These are phyloP conservation scores for Durusdinium trenchii DNA, from an alignment of 73 alveolate genomes.

Conservation along the genomic window DNA sequence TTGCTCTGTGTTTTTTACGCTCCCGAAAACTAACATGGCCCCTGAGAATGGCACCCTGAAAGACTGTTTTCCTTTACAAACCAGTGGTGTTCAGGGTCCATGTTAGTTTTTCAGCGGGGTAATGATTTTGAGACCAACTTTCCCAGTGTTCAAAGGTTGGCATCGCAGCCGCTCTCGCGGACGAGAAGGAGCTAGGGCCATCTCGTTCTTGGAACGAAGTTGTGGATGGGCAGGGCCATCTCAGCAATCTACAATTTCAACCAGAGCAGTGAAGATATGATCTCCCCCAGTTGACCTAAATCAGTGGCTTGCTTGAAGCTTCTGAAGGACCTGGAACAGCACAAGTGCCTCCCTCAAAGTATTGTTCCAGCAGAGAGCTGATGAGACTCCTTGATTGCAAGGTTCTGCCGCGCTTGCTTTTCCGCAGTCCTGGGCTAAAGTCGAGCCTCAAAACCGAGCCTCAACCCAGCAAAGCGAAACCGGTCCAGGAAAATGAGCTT, in stretches of 20 bases:
- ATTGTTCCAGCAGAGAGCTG: neutral
- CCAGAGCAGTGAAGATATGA: neutral
- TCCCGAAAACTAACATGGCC: no score
- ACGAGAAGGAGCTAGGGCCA: neutral
- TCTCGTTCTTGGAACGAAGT: neutral
- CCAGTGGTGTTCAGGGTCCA: neutral
- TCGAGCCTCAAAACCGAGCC: neutral
- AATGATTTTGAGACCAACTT: neutral
- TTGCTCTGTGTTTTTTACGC: neutral
- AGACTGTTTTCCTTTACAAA: neutral
- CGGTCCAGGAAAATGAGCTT: neutral
- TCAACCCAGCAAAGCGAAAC: neutral
- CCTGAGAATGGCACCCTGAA: neutral
- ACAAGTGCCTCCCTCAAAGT: neutral
- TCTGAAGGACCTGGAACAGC: neutral
- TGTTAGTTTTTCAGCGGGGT: neutral
- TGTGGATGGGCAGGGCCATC: no score
- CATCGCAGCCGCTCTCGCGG: neutral
- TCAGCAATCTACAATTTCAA: no score
- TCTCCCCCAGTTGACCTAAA: neutral
- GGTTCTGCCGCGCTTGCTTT: conserved; percentile 49
- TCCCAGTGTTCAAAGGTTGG: neutral
- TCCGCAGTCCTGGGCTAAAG: neutral
- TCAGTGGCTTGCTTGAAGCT: neutral
- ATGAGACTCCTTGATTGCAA: neutral